These are phyloP conservation scores for Russula olivacea DNA, from an alignment of 768 basidiomycete genomes.

Conservation along the genomic window DNA sequence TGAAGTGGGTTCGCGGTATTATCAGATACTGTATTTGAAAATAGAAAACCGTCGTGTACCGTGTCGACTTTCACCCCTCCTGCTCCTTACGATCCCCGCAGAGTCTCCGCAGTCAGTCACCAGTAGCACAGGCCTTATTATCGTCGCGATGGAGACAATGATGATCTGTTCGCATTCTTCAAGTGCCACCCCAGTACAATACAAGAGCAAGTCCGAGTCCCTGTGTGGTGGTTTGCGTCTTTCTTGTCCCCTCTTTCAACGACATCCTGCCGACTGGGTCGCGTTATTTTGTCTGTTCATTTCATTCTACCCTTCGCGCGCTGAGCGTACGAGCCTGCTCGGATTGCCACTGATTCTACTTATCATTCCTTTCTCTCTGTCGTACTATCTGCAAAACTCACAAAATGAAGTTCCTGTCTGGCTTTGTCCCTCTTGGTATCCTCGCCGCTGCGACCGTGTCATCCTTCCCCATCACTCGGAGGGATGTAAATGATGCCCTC, in stretches of 20 bases:
- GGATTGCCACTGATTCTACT: neutral
- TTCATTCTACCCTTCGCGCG: constrained; percentile 4
- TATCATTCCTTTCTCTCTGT: neutral
- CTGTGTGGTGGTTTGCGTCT: neutral
- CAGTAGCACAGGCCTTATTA: neutral
- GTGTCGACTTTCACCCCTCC: neutral
- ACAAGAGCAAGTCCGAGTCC: neutral
- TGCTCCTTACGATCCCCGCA: neutral
- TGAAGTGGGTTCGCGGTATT: neutral
- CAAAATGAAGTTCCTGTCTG: constrained; percentile 17
- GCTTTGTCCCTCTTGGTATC: constrained; percentile 7
- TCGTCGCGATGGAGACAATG: neutral
- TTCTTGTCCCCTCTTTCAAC: constrained; percentile 1
- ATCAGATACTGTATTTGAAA: no score
- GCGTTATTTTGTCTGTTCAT: constrained; percentile 5
- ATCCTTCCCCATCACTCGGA: constrained; percentile 11
- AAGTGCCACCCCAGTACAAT: neutral
- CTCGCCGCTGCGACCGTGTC: constrained; percentile 2
- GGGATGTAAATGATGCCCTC: constrained; percentile 15
- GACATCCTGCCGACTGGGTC: constrained; percentile 21
- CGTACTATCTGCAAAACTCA: neutral
- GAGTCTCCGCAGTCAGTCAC: neutral
- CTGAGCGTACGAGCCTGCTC: constrained; percentile 13
- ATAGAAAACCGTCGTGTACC: neutral
- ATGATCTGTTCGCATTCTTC: no score